phyloP scores from a whole-genome alignment of 2,329 filamentous ascomycete genomes.

The Zymoseptoria ardabiliae region DNA sequence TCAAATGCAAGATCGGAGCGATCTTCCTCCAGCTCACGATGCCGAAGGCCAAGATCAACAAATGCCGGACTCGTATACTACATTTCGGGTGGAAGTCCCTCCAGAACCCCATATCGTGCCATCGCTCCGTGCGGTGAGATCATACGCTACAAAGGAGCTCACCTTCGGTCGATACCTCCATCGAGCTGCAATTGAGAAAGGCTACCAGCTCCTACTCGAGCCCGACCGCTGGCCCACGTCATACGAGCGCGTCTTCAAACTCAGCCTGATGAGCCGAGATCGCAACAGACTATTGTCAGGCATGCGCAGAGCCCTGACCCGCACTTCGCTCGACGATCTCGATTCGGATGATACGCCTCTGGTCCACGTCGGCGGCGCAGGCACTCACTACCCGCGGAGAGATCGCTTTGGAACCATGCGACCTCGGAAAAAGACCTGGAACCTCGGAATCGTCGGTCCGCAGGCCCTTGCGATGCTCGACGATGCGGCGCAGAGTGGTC shows the following conservation, averaged over 20 bases:
- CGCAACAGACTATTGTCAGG: slow-evolving; percentile 18
- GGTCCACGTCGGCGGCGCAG: slow-evolving; percentile 59
- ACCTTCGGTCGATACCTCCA: slow-evolving; percentile 66
- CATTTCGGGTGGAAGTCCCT: slow-evolving; percentile 7
- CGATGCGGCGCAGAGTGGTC: slow-evolving; percentile 19
- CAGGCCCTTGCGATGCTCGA: slow-evolving; percentile 23
- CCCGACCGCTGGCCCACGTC: slow-evolving; percentile 31
- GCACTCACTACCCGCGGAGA: slow-evolving; percentile 50
- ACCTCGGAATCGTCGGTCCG: slow-evolving; percentile 25
- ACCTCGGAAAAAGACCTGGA: slow-evolving; percentile 18
- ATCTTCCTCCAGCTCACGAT: background rate
- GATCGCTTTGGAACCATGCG: slow-evolving; percentile 53
- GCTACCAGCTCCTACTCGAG: slow-evolving; percentile 49
- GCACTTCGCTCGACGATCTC: slow-evolving; percentile 43
- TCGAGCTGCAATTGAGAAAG: slow-evolving; percentile 57
- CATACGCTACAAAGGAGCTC: slow-evolving; percentile 56
- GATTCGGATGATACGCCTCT: slow-evolving; percentile 55
- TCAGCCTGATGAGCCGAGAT: slow-evolving; percentile 18
- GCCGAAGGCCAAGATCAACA: background rate
- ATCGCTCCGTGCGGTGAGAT: slow-evolving; percentile 34
- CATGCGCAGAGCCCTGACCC: slow-evolving; percentile 35
- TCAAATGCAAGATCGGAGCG: background rate
- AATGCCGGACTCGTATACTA: slow-evolving; percentile 1
- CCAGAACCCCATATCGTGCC: slow-evolving; percentile 23
- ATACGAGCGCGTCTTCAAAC: slow-evolving; percentile 22